phyloP scores from a whole-genome alignment of 331 rosid genomes.

The Quercus tomentella region DNA sequence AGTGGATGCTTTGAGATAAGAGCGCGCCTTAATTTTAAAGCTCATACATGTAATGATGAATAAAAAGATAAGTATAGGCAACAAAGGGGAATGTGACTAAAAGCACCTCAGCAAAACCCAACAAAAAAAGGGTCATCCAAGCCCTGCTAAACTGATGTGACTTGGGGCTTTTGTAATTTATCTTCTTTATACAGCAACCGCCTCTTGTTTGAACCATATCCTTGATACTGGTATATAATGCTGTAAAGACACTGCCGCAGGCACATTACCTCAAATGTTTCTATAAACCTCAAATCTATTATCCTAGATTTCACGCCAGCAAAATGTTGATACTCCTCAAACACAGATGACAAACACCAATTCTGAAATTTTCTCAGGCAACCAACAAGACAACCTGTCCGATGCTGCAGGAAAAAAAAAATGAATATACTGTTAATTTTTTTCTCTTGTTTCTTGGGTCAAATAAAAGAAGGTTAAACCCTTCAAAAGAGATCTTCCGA shows the following conservation, averaged over 20 bases:
- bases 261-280: slow-evolving; percentile 45
- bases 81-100: neutral
- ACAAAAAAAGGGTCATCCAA: neutral
- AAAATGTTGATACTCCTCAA: slow-evolving; percentile 77
- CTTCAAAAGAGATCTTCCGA: neutral
- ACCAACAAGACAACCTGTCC: slow-evolving; percentile 90
- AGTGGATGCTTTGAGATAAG: too few species aligned
- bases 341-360: slow-evolving; percentile 83
- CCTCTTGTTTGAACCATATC: slow-evolving; percentile 76
- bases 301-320: slow-evolving; percentile 73
- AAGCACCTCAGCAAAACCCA: neutral
- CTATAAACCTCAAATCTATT: slow-evolving; percentile 65
- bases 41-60: too few species aligned
- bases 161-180: slow-evolving; percentile 58
- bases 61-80: neutral
- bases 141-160: slow-evolving; percentile 46
- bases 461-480: neutral
- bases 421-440: neutral
- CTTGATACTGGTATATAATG: slow-evolving; percentile 88
- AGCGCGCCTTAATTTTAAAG: too few species aligned
- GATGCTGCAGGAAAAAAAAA: slow-evolving; percentile 51
- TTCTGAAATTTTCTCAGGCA: slow-evolving; percentile 90
- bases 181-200: slow-evolving; percentile 72
- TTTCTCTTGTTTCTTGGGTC: neutral
- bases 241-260: slow-evolving; percentile 92